phyloP scores from a whole-genome alignment of 2,329 filamentous ascomycete species.

The Davidsoniella australis region DNA sequence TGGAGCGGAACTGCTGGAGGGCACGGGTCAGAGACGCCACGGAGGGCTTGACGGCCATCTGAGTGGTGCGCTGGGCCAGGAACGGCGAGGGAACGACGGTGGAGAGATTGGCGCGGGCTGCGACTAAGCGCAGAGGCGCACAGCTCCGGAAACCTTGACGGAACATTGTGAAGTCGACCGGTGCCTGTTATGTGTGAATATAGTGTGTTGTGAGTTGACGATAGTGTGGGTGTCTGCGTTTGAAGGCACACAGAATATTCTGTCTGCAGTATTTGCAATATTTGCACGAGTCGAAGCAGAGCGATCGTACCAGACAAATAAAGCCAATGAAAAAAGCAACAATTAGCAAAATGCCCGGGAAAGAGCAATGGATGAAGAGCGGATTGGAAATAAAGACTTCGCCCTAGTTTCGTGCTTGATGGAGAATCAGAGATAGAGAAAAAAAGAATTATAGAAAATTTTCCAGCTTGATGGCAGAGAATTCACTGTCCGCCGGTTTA shows the following conservation, averaged over 20 bases:
- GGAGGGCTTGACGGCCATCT: constrained; percentile 5
- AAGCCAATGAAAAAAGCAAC: neutral
- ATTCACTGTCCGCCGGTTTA: neutral
- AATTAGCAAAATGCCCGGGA: neutral
- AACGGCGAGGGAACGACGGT: constrained; percentile 2
- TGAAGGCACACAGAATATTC: too few species aligned
- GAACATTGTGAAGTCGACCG: constrained; percentile 11
- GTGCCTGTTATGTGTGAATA: neutral
- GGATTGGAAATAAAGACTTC: neutral
- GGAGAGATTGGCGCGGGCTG: constrained; percentile 4
- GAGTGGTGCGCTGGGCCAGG: constrained; percentile 7
- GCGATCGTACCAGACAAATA: too few species aligned
- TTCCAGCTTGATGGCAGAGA: neutral
- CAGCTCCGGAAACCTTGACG: constrained; percentile 12
- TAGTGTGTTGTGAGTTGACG: neutral
- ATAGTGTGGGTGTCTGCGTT: neutral
- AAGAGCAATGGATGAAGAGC: too few species aligned
- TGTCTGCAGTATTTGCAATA: neutral
- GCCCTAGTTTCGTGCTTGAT: neutral
- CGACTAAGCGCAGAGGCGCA: constrained; percentile 12
- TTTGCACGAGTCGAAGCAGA: too few species aligned
- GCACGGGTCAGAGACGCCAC: constrained; percentile 8
- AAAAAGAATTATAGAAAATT: neutral
- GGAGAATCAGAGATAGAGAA: neutral
- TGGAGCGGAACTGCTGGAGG: constrained; percentile 12